Conservation (phyloP, 345 rosid species). For the Brassica nigra region DNA sequence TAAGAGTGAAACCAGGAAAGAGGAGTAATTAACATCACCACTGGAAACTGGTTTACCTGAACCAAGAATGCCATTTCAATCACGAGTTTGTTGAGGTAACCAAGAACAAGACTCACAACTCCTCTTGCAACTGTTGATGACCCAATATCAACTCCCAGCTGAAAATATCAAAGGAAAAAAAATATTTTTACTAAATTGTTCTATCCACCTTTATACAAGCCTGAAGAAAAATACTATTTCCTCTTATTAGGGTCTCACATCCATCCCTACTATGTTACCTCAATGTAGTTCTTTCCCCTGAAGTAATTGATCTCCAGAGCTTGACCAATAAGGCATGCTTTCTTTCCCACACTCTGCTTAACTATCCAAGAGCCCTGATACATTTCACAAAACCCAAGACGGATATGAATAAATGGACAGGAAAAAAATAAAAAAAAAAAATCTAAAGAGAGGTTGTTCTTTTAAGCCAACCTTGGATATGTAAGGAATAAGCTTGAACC, state of each 20-base stretch:
- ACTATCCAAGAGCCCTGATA: constrained; percentile 97
- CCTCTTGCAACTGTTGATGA: constrained; percentile 97
- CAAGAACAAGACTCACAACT: constrained; percentile 93
- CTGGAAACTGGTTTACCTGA: constrained; percentile 55
- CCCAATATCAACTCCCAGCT: constrained; percentile 93
- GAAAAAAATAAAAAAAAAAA: neutral
- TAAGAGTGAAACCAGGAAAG: neutral
- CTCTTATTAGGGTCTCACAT: neutral
- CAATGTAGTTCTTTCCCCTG: constrained; percentile 84
- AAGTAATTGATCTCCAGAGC: constrained; percentile 91
- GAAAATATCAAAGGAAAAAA: constrained; percentile 31
- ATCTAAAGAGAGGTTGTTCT: neutral
- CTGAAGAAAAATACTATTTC: neutral
- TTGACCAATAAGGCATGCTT: constrained; percentile 92
- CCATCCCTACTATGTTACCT: constrained; percentile 52
- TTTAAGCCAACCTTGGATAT: constrained; percentile 71
- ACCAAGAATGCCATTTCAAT: constrained; percentile 93
- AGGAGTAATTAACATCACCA: neutral
- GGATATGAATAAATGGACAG: neutral
- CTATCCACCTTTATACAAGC: no score
- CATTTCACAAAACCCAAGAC: constrained; percentile 22
- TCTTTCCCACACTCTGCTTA: constrained; percentile 95
- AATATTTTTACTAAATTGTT: no score
- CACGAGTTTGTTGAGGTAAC: constrained; percentile 90
- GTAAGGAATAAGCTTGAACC: constrained; percentile 98